phyloP scores from a whole-genome alignment of 2,329 filamentous ascomycete genomes.

The Trichoderma afroharzianum region DNA sequence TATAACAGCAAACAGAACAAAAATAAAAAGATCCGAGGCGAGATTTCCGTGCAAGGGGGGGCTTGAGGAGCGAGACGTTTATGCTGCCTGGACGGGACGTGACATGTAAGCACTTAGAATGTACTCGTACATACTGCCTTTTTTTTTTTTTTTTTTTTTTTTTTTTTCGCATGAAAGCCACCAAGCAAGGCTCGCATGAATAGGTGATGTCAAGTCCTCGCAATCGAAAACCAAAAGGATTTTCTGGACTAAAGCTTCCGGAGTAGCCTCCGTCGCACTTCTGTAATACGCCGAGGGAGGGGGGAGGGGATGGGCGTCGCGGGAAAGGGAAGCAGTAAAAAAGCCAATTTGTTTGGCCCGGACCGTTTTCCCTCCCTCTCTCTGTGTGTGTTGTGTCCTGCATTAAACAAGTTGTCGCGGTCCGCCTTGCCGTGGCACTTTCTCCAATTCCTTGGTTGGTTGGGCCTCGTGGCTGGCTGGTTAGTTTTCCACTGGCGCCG shows the following conservation, averaged over 20 bases:
- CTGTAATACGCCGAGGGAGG: not conserved
- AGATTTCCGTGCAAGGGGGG: not conserved
- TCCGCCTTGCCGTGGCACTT: not conserved
- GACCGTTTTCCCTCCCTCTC: not conserved
- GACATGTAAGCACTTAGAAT: not conserved
- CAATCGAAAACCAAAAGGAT: not conserved
- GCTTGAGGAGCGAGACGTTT: not conserved
- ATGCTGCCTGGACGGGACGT: not conserved
- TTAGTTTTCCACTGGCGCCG: not conserved
- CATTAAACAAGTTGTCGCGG: not conserved
- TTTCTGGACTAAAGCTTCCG: not conserved
- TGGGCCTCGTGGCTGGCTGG: not conserved
- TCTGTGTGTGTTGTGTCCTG: not conserved
- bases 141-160: no score
- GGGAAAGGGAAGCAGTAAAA: not conserved
- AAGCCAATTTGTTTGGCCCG: not conserved
- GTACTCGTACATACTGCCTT: not conserved
- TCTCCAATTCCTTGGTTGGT: not conserved
- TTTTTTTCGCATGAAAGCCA: not conserved
- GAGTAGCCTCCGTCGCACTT: not conserved
- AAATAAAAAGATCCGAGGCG: not conserved
- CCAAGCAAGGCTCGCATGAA: not conserved
- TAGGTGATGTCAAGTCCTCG: not conserved
- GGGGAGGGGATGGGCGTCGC: not conserved
- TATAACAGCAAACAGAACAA: not conserved